A percentile compares a stretch with the other conserved stretches of the same genome.
phyloP scores from a whole-genome alignment of 2,329 filamentous ascomycete genomes.

The Nothophoma quercina region DNA sequence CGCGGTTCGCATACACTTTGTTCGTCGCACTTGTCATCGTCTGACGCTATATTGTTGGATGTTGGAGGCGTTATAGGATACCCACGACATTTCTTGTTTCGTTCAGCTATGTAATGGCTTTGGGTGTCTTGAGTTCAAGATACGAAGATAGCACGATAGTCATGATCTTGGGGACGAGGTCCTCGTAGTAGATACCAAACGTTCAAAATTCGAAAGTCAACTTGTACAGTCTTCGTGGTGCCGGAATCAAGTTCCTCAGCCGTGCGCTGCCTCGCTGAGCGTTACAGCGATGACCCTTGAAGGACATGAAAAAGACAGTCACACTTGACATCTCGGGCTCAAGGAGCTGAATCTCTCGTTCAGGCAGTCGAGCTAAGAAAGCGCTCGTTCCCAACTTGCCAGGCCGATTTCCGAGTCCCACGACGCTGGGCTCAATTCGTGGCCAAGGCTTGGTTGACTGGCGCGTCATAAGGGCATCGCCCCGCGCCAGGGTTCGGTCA shows the following conservation, averaged over 20 bases:
- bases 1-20: constrained; percentile 21
- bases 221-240: too few relatives aligned
- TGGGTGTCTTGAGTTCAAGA: constrained; percentile 7
- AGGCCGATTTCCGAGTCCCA: constrained; percentile 14
- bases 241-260: constrained; percentile 7
- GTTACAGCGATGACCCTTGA: constrained; percentile 8
- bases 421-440: constrained; percentile 9
- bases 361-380: neutral
- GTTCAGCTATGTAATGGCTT: constrained; percentile 10
- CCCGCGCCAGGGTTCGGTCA: constrained; percentile 33
- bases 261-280: neutral
- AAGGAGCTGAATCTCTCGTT: neutral
- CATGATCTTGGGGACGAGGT: constrained; percentile 8
- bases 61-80: constrained; percentile 37
- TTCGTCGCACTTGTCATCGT: too few relatives aligned
- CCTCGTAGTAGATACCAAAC: constrained; percentile 27
- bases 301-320: neutral
- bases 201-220: neutral
- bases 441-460: constrained; percentile 9
- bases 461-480: constrained; percentile 36
- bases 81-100: constrained; percentile 32
- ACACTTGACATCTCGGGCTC: neutral
- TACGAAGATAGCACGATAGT: constrained; percentile 13
- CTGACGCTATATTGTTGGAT: constrained; percentile 23
- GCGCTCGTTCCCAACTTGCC: constrained; percentile 6